Percentiles rank a stretch among this genome's conserved stretches.
Evolutionary conservation across 2,329 filamentous ascomycete genomes (phyloP).

Genomic region (Mycosphaerella arachidis): DNA sequence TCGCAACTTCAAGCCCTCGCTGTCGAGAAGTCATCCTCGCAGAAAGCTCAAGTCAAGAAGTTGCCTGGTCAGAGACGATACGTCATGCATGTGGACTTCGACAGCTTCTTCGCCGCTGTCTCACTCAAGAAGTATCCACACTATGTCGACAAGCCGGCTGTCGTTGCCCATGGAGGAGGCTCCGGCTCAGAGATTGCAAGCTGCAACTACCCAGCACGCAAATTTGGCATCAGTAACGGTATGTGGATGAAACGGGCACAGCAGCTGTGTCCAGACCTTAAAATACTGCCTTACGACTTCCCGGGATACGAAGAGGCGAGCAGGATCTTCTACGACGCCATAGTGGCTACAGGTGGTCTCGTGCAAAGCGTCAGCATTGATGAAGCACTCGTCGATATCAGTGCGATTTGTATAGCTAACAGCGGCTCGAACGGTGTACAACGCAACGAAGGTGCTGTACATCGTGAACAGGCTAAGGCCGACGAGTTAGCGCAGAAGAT

Average conservation of each 20-base stretch:
- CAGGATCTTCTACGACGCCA: constrained; percentile 76
- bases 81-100: constrained; percentile 93
- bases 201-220: constrained; percentile 88
- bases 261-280: constrained; percentile 77
- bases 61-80: constrained; percentile 67
- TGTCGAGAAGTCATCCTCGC: constrained; percentile 58
- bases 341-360: constrained; percentile 71
- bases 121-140: constrained; percentile 76
- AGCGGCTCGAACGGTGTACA: constrained; percentile 63
- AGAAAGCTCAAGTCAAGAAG: constrained; percentile 50
- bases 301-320: constrained; percentile 91
- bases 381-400: constrained; percentile 85
- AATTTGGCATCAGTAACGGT: constrained; percentile 86
- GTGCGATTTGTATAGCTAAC: constrained; percentile 60
- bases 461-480: constrained; percentile 73
- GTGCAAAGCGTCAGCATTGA: constrained; percentile 98
- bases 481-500: constrained; percentile 65
- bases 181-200: constrained; percentile 92
- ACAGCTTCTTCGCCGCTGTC: constrained; percentile 96
- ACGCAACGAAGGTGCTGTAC: constrained; percentile 63
- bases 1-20: constrained; percentile 78
- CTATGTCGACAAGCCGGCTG: constrained; percentile 71
- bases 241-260: constrained; percentile 98
- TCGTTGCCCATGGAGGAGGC: constrained; percentile 81
- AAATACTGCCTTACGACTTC: constrained; percentile 93